Evolutionary conservation across 2,329 filamentous ascomycete species (phyloP).

Genomic region (Aureobasidium pullulans): DNA sequence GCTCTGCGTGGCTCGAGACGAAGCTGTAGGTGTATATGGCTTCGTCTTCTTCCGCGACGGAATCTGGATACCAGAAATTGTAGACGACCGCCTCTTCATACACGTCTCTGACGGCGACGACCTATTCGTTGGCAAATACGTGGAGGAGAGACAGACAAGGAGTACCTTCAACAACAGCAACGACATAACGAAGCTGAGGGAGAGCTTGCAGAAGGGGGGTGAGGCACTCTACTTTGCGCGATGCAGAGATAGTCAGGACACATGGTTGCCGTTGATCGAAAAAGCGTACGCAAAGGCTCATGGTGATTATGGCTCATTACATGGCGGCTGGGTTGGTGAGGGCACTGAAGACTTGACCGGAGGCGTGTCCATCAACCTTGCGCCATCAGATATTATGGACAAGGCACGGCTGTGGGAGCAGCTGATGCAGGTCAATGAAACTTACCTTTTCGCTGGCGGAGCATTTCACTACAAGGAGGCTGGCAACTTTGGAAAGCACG

Average conservation of each 20-base stretch:
- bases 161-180: slow-evolving; percentile 30
- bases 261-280: slow-evolving; percentile 72
- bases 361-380: slow-evolving; percentile 40
- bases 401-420: slow-evolving; percentile 79
- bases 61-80: slow-evolving; percentile 85
- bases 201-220: slow-evolving; percentile 59
- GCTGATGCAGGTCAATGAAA: slow-evolving; percentile 69
- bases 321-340: slow-evolving; percentile 63
- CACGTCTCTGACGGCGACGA: slow-evolving; percentile 78
- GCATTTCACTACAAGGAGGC: slow-evolving; percentile 31
- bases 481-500: slow-evolving; percentile 51
- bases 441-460: slow-evolving; percentile 71
- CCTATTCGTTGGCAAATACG: slow-evolving; percentile 32
- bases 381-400: slow-evolving; percentile 54
- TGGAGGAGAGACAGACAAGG: background rate
- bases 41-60: slow-evolving; percentile 81
- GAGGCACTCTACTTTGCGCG: slow-evolving; percentile 72
- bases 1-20: slow-evolving; percentile 65
- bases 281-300: slow-evolving; percentile 83
- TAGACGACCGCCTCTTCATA: slow-evolving; percentile 85
- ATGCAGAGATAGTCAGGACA: slow-evolving; percentile 64
- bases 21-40: slow-evolving; percentile 71
- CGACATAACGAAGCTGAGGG: slow-evolving; percentile 30
- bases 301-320: slow-evolving; percentile 68
- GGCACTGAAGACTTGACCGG: slow-evolving; percentile 52